Conservation (phyloP, 331 rosid species). For the Acacia pycnantha region DNA sequence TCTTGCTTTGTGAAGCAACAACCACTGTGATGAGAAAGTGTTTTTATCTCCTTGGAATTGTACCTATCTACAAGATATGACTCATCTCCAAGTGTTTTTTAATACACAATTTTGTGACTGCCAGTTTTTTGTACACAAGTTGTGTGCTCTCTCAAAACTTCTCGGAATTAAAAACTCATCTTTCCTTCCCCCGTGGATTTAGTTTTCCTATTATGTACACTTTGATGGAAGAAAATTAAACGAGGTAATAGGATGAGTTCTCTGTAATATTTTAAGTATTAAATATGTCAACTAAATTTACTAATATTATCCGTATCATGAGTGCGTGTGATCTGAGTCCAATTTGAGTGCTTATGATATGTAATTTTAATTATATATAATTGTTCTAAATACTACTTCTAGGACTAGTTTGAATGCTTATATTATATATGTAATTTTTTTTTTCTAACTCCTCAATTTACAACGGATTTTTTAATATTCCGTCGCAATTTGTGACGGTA, state of each 20-base stretch:
- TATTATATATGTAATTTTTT: no score
- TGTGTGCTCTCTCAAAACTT: neutral
- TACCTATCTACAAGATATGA: constrained; percentile 84
- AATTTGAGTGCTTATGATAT: no score
- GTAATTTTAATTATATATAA: no score
- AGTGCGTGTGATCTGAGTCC: no score
- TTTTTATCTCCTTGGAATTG: constrained; percentile 81
- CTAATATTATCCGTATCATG: no score
- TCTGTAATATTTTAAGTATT: neutral
- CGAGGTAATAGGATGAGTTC: constrained; percentile 4
- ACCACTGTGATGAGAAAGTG: constrained; percentile 87
- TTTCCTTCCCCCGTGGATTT: neutral
- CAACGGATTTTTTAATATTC: no score
- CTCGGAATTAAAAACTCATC: neutral
- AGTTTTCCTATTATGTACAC: no score
- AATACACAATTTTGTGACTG: constrained; percentile 12
- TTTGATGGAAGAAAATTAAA: neutral
- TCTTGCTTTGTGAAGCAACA: constrained; percentile 92
- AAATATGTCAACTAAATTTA: no score
- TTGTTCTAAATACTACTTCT: no score
- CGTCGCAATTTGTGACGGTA: no score
- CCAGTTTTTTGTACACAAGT: neutral
- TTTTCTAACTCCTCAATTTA: no score
- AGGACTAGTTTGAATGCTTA: no score
- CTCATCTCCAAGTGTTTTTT: neutral